Evolutionary conservation across 352 stramenopile genomes (phyloP).

Genomic region (Pythium volutum): DNA sequence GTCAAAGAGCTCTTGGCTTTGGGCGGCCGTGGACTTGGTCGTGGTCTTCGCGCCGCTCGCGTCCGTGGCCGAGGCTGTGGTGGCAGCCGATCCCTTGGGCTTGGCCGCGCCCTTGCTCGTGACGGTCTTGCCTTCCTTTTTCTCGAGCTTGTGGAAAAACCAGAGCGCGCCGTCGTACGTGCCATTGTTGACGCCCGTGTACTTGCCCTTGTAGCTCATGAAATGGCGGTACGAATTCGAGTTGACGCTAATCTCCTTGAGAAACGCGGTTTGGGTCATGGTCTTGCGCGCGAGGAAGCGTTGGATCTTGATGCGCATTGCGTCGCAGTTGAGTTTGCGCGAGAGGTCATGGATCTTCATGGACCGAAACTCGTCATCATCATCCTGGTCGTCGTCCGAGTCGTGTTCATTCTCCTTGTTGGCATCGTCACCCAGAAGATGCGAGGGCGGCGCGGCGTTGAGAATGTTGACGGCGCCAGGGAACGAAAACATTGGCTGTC

Average conservation of each 20-base stretch:
- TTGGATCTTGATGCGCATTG: constrained; percentile 45
- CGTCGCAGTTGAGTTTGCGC: constrained; percentile 41
- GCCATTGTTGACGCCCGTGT: constrained; percentile 35
- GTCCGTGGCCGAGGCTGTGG: not conserved
- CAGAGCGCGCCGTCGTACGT: constrained; percentile 37
- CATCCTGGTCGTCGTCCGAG: constrained; percentile 8
- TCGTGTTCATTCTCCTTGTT: constrained; percentile 11
- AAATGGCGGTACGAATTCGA: constrained; percentile 50
- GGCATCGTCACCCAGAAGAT: not conserved
- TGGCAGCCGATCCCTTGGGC: not conserved
- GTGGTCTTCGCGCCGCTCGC: constrained; percentile 18
- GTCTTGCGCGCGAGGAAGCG: constrained; percentile 47
- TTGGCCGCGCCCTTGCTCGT: constrained; percentile 15
- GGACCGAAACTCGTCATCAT: constrained; percentile 12
- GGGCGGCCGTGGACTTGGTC: constrained; percentile 23
- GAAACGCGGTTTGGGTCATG: constrained; percentile 49
- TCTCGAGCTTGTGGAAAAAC: constrained; percentile 44
- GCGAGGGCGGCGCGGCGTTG: not conserved
- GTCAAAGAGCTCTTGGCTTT: constrained; percentile 28
- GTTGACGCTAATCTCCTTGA: constrained; percentile 39
- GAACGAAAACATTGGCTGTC: constrained; percentile 9
- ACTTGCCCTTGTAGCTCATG: constrained; percentile 46
- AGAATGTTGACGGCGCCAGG: constrained; percentile 19
- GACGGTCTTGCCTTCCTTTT: constrained; percentile 10
- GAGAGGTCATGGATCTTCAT: constrained; percentile 11